phyloP scores from a whole-genome alignment of 2,329 filamentous ascomycete species.

The Colletotrichum sublineola region DNA sequence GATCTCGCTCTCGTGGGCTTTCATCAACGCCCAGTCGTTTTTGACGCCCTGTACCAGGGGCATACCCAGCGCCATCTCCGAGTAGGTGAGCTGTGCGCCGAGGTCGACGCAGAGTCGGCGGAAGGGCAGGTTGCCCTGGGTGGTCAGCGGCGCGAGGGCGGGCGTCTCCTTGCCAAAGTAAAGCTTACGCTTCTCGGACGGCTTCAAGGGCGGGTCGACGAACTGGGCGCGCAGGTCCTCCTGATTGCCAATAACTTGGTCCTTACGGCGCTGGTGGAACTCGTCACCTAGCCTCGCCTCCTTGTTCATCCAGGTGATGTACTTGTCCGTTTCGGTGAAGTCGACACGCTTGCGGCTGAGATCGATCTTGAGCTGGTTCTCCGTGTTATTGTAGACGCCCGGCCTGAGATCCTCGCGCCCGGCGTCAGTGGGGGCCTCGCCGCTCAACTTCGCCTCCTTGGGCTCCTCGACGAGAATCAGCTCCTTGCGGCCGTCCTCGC shows the following conservation, averaged over 20 bases:
- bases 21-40: conserved; percentile 94
- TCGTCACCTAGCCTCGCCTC: conserved; percentile 60
- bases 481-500: conserved; percentile 85
- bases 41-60: conserved; percentile 91
- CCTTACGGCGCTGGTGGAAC: conserved; percentile 56
- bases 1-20: conserved; percentile 88
- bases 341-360: conserved; percentile 79
- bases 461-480: conserved; percentile 73
- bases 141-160: conserved; percentile 92
- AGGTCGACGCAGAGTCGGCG: conserved; percentile 89
- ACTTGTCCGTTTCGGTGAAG: conserved; percentile 81
- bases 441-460: conserved; percentile 51
- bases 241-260: conserved; percentile 59
- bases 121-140: conserved; percentile 96
- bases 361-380: conserved; percentile 77
- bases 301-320: conserved; percentile 82
- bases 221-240: conserved; percentile 84
- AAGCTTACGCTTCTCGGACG: conserved; percentile 92
- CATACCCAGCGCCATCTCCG: conserved; percentile 96
- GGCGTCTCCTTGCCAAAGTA: conserved; percentile 97
- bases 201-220: conserved; percentile 86
- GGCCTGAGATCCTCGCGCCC: conserved; percentile 64
- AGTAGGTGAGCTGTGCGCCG: conserved; percentile 94
- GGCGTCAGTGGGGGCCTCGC: conserved; percentile 54
- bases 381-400: conserved; percentile 82